Evolutionary conservation across 1,139 yeast genomes (phyloP), one percentile per base, ranked within the genome.

Genomic region (Yamadazyma taylorii): DNA sequence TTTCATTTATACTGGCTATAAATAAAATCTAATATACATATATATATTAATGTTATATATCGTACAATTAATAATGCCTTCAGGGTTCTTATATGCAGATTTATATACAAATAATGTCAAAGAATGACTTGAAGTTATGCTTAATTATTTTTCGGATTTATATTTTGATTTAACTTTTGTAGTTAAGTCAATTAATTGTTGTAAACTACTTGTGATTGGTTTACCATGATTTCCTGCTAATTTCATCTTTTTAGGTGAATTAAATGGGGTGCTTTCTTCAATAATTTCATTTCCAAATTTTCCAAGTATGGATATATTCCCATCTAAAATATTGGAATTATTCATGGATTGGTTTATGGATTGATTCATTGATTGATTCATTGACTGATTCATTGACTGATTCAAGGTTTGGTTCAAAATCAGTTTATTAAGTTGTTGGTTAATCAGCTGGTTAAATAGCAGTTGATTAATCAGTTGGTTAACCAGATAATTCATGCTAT

Each of bases 221-320:
- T 22, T 29, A n/a, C 15, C 17, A 22, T 14, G n/a, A 17, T 23
- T 25, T 32, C 39, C 46, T 9, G 36, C 40, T 10, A 57, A 58
- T 33, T 42, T 54, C 6, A 39, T 38, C 17, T 51, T 45, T 30
- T 52, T 52, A 1, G 71, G 69, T 0, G 73, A 60, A 15, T 51
- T 56, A 27, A 53, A 54, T 4, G 73, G 72, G 0, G 73, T 66
- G 36, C 74, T 69, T 38, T 66, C 74, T 40, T 65, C 70, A 4
- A 65, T 49, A 2, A 69, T 61, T 5, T 71, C 73, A 28, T 53
- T 57, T 2, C 73, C 75, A 47, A 66, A 63, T n/a, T 63, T 68
- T 10, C 62, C 56, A 30, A 63, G 51, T 14, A 55, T 56, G 13
- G 66, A 61, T 17, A 48, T 52, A 45, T 56, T 59, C 14, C 37